phyloP scores from a whole-genome alignment of 2,329 filamentous ascomycete species.

The Penicillium sp. region DNA sequence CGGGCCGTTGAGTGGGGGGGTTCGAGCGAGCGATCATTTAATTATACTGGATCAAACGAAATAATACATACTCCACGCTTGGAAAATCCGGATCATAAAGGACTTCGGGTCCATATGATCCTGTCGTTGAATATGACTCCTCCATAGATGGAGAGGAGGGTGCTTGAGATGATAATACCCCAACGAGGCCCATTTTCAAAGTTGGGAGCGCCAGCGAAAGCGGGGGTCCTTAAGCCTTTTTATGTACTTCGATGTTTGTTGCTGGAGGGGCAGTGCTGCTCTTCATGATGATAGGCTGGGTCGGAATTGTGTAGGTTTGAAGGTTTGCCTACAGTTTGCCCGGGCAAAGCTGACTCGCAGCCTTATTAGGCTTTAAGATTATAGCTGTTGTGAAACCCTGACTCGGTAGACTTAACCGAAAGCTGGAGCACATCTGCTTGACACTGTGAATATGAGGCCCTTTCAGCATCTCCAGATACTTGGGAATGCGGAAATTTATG shows the following conservation, averaged over 20 bases:
- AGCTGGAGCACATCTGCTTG: not conserved
- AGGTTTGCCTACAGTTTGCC: not conserved
- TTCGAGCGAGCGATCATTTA: not conserved
- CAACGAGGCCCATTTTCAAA: not conserved
- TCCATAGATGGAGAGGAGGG: not conserved
- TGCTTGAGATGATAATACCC: not conserved
- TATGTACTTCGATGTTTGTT: not conserved
- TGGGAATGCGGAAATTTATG: not conserved
- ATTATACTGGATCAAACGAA: not conserved
- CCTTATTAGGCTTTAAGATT: not conserved
- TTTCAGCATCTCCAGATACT: not conserved
- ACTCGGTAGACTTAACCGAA: not conserved
- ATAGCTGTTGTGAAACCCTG: not conserved
- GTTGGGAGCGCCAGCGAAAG: not conserved
- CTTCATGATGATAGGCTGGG: not conserved
- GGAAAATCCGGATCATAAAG: not conserved
- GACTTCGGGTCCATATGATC: not conserved
- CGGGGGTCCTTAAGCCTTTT: not conserved
- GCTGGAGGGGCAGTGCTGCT: not conserved
- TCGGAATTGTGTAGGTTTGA: not conserved
- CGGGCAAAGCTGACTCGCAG: not conserved
- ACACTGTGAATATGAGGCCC: not conserved
- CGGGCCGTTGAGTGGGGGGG: not conserved
- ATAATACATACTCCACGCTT: not conserved
- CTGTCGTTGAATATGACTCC: not conserved